Conservation (phyloP, 2,329 filamentous ascomycete genomes). For the Cercospora zeina region DNA sequence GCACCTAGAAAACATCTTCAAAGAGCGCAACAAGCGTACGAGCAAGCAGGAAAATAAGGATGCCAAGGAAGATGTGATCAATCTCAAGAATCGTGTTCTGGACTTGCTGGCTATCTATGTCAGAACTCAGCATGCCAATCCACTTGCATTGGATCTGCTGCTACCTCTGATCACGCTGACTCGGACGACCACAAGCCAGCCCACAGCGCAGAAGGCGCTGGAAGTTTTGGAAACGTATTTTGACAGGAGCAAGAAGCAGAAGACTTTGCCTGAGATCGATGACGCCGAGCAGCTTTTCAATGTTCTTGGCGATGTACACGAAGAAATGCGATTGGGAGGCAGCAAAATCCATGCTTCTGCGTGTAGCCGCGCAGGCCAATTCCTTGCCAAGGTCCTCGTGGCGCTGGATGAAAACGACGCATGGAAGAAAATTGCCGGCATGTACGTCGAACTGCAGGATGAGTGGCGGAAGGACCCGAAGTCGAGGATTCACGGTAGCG, state of each 20-base stretch:
- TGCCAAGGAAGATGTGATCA: slow-evolving; percentile 83
- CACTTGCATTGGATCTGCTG: slow-evolving; percentile 67
- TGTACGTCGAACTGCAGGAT: slow-evolving; percentile 48
- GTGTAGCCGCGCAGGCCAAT: slow-evolving; percentile 70
- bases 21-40: slow-evolving; percentile 63
- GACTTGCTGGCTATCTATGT: slow-evolving; percentile 85
- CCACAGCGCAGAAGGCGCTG: slow-evolving; percentile 70
- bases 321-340: slow-evolving; percentile 61
- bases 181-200: slow-evolving; percentile 73
- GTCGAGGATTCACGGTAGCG: slow-evolving; percentile 44
- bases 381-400: slow-evolving; percentile 64
- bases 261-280: slow-evolving; percentile 42
- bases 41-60: slow-evolving; percentile 81
- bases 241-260: slow-evolving; percentile 59
- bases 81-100: slow-evolving; percentile 92
- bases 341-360: slow-evolving; percentile 72
- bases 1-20: slow-evolving; percentile 82
- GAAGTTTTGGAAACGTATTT: slow-evolving; percentile 72
- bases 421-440: slow-evolving; percentile 43
- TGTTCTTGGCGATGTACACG: slow-evolving; percentile 67
- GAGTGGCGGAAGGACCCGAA: slow-evolving; percentile 48
- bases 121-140: slow-evolving; percentile 70
- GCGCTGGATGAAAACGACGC: slow-evolving; percentile 45
- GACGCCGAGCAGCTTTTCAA: slow-evolving; percentile 51
- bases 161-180: slow-evolving; percentile 75